Percentiles rank a stretch among this genome's conserved stretches.
phyloP scores from a whole-genome alignment of 2,329 filamentous ascomycete genomes.

The Pseudopithomyces chartarum region DNA sequence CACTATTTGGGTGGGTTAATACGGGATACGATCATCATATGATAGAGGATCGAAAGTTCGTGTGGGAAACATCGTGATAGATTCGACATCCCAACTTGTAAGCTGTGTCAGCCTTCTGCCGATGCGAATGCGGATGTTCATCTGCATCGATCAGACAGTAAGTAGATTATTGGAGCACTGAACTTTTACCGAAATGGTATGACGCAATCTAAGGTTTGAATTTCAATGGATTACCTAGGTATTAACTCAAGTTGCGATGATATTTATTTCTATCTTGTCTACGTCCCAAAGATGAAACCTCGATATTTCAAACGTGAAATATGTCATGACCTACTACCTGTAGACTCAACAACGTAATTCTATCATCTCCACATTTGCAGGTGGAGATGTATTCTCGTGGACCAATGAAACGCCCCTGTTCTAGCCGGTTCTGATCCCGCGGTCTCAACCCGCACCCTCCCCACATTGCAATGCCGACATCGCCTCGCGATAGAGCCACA shows the following conservation, averaged over 20 bases:
- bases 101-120: conserved; percentile 56
- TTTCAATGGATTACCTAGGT: neutral
- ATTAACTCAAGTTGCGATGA: no score
- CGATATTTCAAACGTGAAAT: neutral
- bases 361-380: neutral
- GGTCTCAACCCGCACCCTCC: conserved; percentile 6
- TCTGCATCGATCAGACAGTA: conserved; percentile 60
- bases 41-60: conserved; percentile 46
- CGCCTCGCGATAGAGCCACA: neutral
- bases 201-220: neutral
- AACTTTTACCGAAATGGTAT: conserved; percentile 54
- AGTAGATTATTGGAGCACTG: conserved; percentile 58
- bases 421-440: conserved; percentile 6
- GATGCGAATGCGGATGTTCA: conserved; percentile 47
- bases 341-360: neutral
- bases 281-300: no score
- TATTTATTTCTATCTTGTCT: no score
- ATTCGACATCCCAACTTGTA: conserved; percentile 61
- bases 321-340: neutral
- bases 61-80: conserved; percentile 60
- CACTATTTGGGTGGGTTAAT: conserved; percentile 62
- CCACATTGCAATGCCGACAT: conserved; percentile 11
- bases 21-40: conserved; percentile 50
- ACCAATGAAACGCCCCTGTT: conserved; percentile 9
- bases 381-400: neutral